A percentile compares a stretch with the other conserved stretches of the same genome.
These are phyloP conservation scores for Salix koriyanagi DNA, from an alignment of 345 rosid species.

Conservation along the genomic window DNA sequence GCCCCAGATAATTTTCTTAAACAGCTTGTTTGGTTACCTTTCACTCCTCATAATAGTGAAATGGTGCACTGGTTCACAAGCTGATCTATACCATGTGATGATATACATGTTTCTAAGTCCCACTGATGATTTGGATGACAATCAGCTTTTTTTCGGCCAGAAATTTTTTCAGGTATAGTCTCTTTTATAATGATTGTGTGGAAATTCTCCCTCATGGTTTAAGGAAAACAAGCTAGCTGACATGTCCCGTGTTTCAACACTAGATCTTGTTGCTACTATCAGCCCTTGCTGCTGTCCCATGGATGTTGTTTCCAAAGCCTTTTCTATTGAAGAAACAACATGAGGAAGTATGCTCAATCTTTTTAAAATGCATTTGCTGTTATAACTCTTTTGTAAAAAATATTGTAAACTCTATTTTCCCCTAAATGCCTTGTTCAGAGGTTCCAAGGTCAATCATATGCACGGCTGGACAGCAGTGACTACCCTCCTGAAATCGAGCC, in stretches of 20 bases:
- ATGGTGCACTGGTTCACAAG: conserved; percentile 92
- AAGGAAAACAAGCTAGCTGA: neutral
- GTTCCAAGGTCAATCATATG: conserved; percentile 73
- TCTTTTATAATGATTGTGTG: neutral
- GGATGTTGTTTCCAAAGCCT: conserved; percentile 97
- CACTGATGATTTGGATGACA: conserved; percentile 82
- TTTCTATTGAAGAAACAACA: conserved; percentile 89
- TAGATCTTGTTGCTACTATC: conserved; percentile 31
- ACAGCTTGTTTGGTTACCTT: conserved; percentile 88
- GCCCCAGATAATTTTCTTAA: conserved; percentile 91
- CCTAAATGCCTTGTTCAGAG: conserved; percentile 44
- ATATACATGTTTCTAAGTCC: conserved; percentile 98
- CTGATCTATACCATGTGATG: conserved; percentile 87
- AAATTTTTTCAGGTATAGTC: conserved; percentile 20
- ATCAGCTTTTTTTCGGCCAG: conserved; percentile 76
- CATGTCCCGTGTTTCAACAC: conserved; percentile 3
- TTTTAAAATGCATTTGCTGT: neutral
- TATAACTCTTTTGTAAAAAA: neutral
- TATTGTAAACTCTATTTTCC: neutral
- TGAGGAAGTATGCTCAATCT: conserved; percentile 44
- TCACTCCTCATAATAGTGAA: conserved; percentile 79
- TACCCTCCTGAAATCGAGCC: conserved; percentile 58
- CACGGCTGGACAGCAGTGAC: conserved; percentile 54
- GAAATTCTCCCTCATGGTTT: neutral
- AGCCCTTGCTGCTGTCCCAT: conserved; percentile 88